A percentile compares a stretch with the other conserved stretches of the same genome.
Conservation (phyloP, 305 asterid genomes). For the Andrographis paniculata region DNA sequence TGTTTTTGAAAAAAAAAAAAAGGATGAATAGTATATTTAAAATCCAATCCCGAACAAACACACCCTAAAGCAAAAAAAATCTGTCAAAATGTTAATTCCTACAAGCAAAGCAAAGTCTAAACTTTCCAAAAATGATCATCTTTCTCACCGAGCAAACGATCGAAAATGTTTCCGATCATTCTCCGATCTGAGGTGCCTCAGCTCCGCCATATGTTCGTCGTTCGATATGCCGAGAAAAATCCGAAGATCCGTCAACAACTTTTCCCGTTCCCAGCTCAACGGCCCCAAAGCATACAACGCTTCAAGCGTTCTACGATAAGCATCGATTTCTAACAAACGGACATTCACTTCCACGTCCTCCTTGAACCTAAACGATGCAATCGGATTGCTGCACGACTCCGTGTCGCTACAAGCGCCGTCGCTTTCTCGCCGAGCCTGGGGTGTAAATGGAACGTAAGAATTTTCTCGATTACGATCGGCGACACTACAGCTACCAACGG, state of each 20-base stretch:
- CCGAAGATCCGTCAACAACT: conserved; percentile 61
- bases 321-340: conserved; percentile 62
- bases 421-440: conserved; percentile 12
- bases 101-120: no score
- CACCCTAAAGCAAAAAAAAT: no score
- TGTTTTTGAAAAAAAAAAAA: no score
- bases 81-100: no score
- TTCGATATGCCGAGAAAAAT: conserved; percentile 58
- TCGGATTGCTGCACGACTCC: conserved; percentile 37
- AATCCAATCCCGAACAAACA: no score
- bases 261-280: conserved; percentile 75
- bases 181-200: conserved; percentile 40
- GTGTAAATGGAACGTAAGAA: neutral
- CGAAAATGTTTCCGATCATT: no score
- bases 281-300: conserved; percentile 77
- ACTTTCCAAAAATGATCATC: no score
- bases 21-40: no score
- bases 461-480: conserved; percentile 6
- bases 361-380: conserved; percentile 30
- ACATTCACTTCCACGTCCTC: conserved; percentile 45
- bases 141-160: no score
- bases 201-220: conserved; percentile 69
- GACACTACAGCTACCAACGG: conserved; percentile 66
- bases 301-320: conserved; percentile 57
- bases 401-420: conserved; percentile 49